These are phyloP conservation scores for Biscutella laevigata DNA, from an alignment of 441 rosid genomes.

Conservation along the genomic window DNA sequence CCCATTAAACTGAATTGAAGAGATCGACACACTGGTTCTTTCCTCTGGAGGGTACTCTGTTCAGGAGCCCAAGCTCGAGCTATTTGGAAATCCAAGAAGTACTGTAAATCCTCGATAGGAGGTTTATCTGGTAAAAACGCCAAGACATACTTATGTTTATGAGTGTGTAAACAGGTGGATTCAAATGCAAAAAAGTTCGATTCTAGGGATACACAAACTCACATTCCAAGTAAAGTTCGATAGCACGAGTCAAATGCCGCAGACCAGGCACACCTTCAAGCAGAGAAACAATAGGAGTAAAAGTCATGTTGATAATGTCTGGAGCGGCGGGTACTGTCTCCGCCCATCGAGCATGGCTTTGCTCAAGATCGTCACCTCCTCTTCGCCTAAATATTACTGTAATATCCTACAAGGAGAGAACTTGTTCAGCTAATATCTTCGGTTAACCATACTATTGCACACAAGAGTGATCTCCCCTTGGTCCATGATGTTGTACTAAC, in stretches of 20 bases:
- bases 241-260: slow-evolving; percentile 59
- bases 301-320: slow-evolving; percentile 65
- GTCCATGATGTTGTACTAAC: slow-evolving; percentile 33
- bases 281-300: slow-evolving; percentile 50
- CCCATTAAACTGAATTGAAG: slow-evolving; percentile 84
- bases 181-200: not conserved
- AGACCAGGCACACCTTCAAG: slow-evolving; percentile 65
- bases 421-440: slow-evolving; percentile 23
- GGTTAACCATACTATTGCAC: not conserved
- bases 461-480: slow-evolving; percentile 1
- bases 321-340: slow-evolving; percentile 54
- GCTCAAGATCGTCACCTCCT: slow-evolving; percentile 80
- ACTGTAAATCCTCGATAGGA: slow-evolving; percentile 66
- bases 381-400: slow-evolving; percentile 76
- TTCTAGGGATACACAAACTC: slow-evolving; percentile 25
- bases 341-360: slow-evolving; percentile 61
- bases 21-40: slow-evolving; percentile 60
- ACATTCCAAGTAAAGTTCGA: slow-evolving; percentile 64
- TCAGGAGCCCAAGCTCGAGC: slow-evolving; percentile 72
- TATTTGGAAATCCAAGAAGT: slow-evolving; percentile 69
- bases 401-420: slow-evolving; percentile 59
- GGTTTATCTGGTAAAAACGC: slow-evolving; percentile 50
- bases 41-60: slow-evolving; percentile 59
- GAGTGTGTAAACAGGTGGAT: not conserved
- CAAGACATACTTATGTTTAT: not conserved